Base-by-base conservation (phyloP, 2,329 filamentous ascomycete species). In the Penicillium sp. region DNA sequence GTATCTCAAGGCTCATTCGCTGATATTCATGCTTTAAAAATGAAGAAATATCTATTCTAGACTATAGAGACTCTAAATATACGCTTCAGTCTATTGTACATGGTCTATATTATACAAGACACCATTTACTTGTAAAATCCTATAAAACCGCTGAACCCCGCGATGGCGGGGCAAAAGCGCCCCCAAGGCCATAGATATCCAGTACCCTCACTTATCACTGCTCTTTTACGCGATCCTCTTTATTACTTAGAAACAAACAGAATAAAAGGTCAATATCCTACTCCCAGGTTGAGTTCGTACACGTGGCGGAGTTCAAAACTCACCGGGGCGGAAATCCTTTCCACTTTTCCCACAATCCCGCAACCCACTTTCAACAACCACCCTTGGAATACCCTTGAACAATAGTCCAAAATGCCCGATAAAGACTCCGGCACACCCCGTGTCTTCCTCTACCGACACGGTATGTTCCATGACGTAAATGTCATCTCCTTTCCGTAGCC, bases 371-470 rank as follows among this genome's bases (percentile, higher is more conserved):
- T 38, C 43, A 40, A 18, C 50, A 10, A 32, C 34, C 37, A 35
- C 24, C 39, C 24, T 47, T 24, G 24, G 7, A 13, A 31, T 35
- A 34, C 32, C 42, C 18, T 43, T 20, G 37, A 20, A 45, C 5
- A 35, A 26, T 14, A 34, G 31, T 20, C 34, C 62, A 53, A 35
- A 75, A 76, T 76, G 73, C 65, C 72, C 20, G 73, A 74, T 56
- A 66, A 70, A 54, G 71, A 76, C 57, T 71, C 72, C 31, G 60
- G 64, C 24, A 74, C 73, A 6, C 72, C 71, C n/a, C 67, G 72
- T 32, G 72, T 76, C 29, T 75, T 72, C 58, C 65, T 76, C 54
- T 68, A 66, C 51, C 72, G 73, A 40, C 73, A 76, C 58, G 74
- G 73, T 73, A 64, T 34, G 61, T 63, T 6, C 9, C 4, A 26